phyloP scores from a whole-genome alignment of 2,329 filamentous ascomycete species.

The Neofusicoccum laricinum region DNA sequence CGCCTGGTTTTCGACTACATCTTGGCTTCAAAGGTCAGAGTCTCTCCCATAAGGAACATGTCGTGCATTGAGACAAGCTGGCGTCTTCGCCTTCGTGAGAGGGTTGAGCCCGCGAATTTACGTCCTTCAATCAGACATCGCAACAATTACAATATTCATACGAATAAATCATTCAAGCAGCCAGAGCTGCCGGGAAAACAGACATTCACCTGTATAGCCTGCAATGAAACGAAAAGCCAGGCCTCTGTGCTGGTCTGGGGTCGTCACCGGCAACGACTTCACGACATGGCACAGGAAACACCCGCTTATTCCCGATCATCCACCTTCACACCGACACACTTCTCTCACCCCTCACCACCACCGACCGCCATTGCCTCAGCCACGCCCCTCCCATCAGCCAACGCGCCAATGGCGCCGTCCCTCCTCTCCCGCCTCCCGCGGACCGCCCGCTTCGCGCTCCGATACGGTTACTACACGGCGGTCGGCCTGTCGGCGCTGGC shows the following conservation, averaged over 20 bases:
- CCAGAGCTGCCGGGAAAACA: neutral
- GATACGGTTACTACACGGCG: neutral
- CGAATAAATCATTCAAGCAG: no score
- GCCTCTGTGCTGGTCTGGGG: neutral
- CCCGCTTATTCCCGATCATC: neutral
- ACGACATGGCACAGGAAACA: no score
- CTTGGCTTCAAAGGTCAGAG: neutral
- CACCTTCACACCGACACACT: neutral
- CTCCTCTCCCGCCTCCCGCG: neutral
- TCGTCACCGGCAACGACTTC: neutral
- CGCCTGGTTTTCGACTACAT: neutral
- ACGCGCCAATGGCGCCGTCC: neutral
- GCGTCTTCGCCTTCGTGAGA: neutral
- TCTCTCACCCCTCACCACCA: neutral
- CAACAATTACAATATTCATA: no score
- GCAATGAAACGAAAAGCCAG: no score
- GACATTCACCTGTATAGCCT: no score
- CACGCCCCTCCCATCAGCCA: neutral
- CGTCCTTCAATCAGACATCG: no score
- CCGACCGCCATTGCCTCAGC: neutral
- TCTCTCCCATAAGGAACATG: neutral
- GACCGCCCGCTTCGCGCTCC: neutral
- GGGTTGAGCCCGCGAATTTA: no score
- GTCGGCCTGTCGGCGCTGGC: neutral
- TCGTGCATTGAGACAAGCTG: neutral